A percentile compares a stretch with the other conserved stretches of the same genome.
Evolutionary conservation across 352 stramenopile species (phyloP).

Genomic region (Phytophthora nicotianae): DNA sequence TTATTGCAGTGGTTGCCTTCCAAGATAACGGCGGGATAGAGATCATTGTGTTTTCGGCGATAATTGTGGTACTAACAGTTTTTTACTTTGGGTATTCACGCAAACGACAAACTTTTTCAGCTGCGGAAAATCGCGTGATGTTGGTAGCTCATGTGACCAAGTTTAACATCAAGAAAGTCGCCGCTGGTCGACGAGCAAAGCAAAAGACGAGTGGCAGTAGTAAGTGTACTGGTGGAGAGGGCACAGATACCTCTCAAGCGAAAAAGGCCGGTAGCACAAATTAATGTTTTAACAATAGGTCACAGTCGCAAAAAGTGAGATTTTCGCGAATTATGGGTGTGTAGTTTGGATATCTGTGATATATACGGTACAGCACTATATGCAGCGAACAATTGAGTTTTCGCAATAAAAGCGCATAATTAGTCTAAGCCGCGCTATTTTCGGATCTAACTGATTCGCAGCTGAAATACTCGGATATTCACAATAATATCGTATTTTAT

Average conservation of each 20-base stretch:
- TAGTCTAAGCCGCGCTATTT: too few species aligned
- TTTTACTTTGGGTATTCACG: slow-evolving; percentile 49
- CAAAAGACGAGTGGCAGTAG: slow-evolving; percentile 10
- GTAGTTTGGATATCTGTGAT: too few species aligned
- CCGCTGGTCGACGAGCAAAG: slow-evolving; percentile 8
- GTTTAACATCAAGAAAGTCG: slow-evolving; percentile 35
- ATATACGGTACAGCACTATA: too few species aligned
- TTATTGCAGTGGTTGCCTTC: slow-evolving; percentile 34
- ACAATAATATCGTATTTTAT: too few species aligned
- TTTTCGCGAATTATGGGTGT: too few species aligned
- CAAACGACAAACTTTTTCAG: slow-evolving; percentile 44
- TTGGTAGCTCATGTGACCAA: slow-evolving; percentile 54
- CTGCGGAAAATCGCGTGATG: slow-evolving; percentile 46
- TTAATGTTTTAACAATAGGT: too few species aligned
- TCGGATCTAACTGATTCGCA: too few species aligned
- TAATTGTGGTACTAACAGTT: slow-evolving; percentile 18
- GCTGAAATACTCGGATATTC: too few species aligned
- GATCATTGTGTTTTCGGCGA: slow-evolving; percentile 22
- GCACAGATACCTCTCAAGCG: slow-evolving; percentile 16
- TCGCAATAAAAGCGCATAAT: too few species aligned
- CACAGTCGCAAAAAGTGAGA: too few species aligned
- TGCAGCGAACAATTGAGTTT: too few species aligned
- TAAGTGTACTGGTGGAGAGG: slow-evolving; percentile 17
- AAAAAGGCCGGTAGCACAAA: slow-evolving; percentile 9
- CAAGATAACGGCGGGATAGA: slow-evolving; percentile 34